Conservation (phyloP, 306 rosid genomes). For the Fagus crenata region DNA sequence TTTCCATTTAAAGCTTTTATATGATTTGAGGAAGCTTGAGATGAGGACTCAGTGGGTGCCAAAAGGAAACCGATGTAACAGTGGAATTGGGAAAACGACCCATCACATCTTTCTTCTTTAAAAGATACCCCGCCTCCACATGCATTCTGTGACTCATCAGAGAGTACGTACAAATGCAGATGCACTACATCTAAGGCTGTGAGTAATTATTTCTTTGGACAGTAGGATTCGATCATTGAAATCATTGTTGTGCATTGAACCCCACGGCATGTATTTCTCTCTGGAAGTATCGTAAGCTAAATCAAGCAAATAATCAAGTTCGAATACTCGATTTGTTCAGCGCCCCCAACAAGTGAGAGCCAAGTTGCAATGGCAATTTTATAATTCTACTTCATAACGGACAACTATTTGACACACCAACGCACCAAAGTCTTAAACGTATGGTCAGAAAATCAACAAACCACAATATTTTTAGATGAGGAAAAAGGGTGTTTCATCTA, state of each 20-base stretch:
- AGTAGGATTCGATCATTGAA: neutral
- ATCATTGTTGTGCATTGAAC: neutral
- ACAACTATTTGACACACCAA: neutral
- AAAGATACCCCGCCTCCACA: neutral
- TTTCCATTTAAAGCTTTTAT: neutral
- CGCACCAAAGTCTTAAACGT: neutral
- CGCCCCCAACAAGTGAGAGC: neutral
- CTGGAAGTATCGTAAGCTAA: neutral
- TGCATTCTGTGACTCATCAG: neutral
- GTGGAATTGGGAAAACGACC: no score
- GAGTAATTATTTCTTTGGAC: neutral
- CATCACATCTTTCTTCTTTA: neutral
- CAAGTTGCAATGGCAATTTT: neutral
- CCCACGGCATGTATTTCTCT: neutral
- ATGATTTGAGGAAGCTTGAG: neutral
- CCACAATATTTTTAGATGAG: no score
- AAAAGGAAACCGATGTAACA: no score
- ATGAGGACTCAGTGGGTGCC: neutral
- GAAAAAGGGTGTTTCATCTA: no score
- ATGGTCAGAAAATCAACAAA: no score
- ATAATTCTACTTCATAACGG: no score
- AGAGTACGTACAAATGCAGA: neutral
- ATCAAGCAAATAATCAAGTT: neutral
- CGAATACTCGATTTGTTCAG: neutral
- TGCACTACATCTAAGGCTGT: neutral